Conservation (phyloP, 2,329 filamentous ascomycete species). For the Cladophialophora yegresii region DNA sequence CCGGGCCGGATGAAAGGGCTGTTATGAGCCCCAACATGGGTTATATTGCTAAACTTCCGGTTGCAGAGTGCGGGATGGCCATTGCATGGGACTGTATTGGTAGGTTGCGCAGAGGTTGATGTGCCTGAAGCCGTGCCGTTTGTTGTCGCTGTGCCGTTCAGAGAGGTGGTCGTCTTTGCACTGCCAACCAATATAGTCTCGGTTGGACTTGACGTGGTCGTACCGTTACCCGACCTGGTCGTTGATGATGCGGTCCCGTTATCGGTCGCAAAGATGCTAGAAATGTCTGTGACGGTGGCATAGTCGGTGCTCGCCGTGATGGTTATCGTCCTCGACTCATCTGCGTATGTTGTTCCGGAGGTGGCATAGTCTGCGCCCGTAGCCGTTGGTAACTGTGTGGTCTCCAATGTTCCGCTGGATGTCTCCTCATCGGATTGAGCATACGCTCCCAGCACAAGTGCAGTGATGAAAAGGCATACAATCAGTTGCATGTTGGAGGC, state of each 20-base stretch:
- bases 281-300: conserved; percentile 32
- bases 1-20: conserved; percentile 71
- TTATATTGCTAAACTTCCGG: conserved; percentile 79
- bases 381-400: conserved; percentile 26
- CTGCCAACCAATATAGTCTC: conserved; percentile 44
- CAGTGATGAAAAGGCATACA: conserved; percentile 4
- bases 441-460: conserved; percentile 16
- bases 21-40: conserved; percentile 76
- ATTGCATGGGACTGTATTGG: conserved; percentile 79
- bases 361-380: conserved; percentile 35
- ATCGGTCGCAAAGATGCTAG: conserved; percentile 29
- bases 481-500: conserved; percentile 4
- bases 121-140: conserved; percentile 54
- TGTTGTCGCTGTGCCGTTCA: conserved; percentile 52
- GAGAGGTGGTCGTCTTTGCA: conserved; percentile 42
- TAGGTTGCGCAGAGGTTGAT: conserved; percentile 50
- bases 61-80: conserved; percentile 74
- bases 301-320: conserved; percentile 38
- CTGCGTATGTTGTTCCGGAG: conserved; percentile 37
- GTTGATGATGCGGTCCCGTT: conserved; percentile 33
- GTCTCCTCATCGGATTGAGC: conserved; percentile 17
- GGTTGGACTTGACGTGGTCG: conserved; percentile 41
- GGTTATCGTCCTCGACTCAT: conserved; percentile 37
- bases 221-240: conserved; percentile 17
- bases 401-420: conserved; percentile 12